Conservation (phyloP, 257 asterid genomes). For the Fraxinus excelsior region DNA sequence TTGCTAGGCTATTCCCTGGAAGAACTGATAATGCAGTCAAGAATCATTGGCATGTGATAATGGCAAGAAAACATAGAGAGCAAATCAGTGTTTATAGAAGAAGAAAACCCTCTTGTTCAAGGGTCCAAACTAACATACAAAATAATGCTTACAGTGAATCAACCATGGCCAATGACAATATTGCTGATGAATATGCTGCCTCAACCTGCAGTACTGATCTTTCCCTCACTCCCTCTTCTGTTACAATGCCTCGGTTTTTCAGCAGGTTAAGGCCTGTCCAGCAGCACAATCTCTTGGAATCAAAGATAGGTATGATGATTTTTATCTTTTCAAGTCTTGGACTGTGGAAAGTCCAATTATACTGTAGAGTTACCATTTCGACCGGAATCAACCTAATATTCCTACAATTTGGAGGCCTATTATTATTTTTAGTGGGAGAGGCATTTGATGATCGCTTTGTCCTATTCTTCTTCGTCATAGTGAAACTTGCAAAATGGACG, state of each 20-base stretch:
- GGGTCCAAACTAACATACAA: not conserved
- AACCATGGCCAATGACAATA: conserved; percentile 5
- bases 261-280: conserved; percentile 24
- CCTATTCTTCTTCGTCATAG: not conserved
- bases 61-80: conserved; percentile 52
- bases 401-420: not conserved
- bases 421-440: not conserved
- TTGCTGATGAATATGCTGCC: not conserved
- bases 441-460: not conserved
- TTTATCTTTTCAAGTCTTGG: not conserved
- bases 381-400: not conserved
- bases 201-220: not conserved
- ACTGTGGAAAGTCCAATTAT: not conserved
- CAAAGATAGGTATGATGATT: conserved; percentile 22
- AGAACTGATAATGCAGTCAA: conserved; percentile 63
- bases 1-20: conserved; percentile 53
- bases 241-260: not conserved
- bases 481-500: not conserved
- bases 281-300: conserved; percentile 24
- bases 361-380: not conserved
- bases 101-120: conserved; percentile 27
- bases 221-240: not conserved
- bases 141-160: conserved; percentile 27
- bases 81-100: conserved; percentile 43
- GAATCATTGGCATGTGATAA: conserved; percentile 62